Base-by-base conservation (phyloP, 257 asterid species). In the Solanum pennellii region DNA sequence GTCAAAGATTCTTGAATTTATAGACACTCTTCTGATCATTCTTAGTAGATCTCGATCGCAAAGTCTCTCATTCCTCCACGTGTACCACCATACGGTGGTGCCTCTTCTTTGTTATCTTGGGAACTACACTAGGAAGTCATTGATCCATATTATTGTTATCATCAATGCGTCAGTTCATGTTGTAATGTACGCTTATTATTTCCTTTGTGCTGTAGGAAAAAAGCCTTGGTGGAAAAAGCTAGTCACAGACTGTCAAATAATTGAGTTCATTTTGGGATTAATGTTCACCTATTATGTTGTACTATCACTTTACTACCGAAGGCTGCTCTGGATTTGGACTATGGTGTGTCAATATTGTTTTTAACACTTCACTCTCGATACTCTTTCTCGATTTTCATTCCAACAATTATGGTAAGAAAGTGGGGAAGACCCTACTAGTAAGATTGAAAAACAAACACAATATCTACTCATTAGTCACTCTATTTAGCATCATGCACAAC, bases 11-110 rank as follows among this genome's bases (percentile, higher is more conserved):
- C 94, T 95, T 14, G 98, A 96, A 83, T 93, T 94, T 91, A 2
- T 91, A 18, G 98, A 96, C 91, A 96, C 98, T 5, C 89, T 92
- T 12, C 79, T 96, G n/a, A 94, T 96, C 80, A 88, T 96, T 29
- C 65, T 91, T 45, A 86, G 94, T 59, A 93, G 89, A 3, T 90
- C 97, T n/a, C 82, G 94, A 6, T n/a, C 89, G 1, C 89, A 94
- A 31, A 85, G 99, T 86, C 94, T 96, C 15, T 89, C 98, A 71
- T 94, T 96, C 94, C 95, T 96, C 90, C 99, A 96, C 91, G 96
- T 96, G 88, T 96, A 94, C 94, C 99, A 96, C 88, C 98, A 96
- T 88, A 92, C 98, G 3, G 92, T 86, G 86, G 99, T 94, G 90
- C 91, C 95, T 66, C 91, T 93, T 31, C 92, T 94, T 97, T 92